These are phyloP conservation scores for Filobasidium wieringae DNA, from an alignment of 768 basidiomycete genomes.

Conservation along the genomic window DNA sequence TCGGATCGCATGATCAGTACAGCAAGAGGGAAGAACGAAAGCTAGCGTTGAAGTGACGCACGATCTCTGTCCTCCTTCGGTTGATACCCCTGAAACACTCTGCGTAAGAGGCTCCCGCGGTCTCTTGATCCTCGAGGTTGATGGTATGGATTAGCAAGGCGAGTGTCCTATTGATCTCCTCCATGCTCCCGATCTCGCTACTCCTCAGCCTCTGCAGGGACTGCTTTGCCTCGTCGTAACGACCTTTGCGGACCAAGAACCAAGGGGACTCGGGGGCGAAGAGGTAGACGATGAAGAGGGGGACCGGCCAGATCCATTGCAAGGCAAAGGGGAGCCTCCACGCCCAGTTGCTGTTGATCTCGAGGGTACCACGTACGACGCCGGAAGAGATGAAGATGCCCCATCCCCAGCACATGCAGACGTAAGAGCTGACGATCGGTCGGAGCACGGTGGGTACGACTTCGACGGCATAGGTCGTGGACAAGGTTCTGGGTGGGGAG, in stretches of 20 bases:
- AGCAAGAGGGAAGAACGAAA: not conserved
- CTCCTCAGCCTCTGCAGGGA: conserved; percentile 20
- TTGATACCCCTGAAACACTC: conserved; percentile 33
- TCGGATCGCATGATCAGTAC: not conserved
- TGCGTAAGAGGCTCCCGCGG: conserved; percentile 21
- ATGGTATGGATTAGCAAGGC: conserved; percentile 24
- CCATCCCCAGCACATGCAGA: conserved; percentile 20
- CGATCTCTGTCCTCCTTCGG: conserved; percentile 43
- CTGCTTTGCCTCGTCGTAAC: conserved; percentile 32
- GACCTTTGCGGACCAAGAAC: conserved; percentile 23
- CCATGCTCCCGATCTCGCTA: not conserved
- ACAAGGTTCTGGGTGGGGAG: too few species aligned
- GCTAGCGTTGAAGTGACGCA: conserved; percentile 10
- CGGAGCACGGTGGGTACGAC: conserved; percentile 24
- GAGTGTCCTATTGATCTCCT: conserved; percentile 9
- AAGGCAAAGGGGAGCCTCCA: conserved; percentile 24
- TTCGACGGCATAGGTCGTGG: conserved; percentile 37
- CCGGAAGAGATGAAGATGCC: conserved; percentile 17
- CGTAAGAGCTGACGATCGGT: conserved; percentile 20
- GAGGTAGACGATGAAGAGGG: conserved; percentile 28
- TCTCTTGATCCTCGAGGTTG: conserved; percentile 22
- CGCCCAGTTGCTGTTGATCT: conserved; percentile 20
- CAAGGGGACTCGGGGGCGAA: conserved; percentile 31
- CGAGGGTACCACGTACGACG: conserved; percentile 20
- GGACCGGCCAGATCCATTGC: conserved; percentile 38